Conservation (phyloP, 768 basidiomycete genomes). For the Mycena chlorophos region DNA sequence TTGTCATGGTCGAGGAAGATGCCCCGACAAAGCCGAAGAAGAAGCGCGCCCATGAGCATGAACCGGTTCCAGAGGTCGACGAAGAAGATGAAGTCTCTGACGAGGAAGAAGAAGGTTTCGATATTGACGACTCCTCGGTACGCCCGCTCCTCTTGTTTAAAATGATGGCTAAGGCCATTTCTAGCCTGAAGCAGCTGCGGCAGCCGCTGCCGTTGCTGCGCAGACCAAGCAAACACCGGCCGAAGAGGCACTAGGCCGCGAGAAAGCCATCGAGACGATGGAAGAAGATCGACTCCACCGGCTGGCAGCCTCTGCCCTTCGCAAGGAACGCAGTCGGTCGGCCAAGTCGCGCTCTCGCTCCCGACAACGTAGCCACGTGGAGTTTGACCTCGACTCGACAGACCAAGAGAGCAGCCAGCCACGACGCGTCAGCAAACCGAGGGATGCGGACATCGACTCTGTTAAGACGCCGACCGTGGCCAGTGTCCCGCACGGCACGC, state of each 20-base stretch:
- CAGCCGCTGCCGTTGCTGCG: conserved; percentile 21
- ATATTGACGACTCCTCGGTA: conserved; percentile 94
- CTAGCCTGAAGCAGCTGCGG: conserved; percentile 46
- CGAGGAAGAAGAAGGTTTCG: conserved; percentile 69
- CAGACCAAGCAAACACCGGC: conserved; percentile 19
- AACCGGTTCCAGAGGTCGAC: conserved; percentile 33
- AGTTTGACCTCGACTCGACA: conserved; percentile 42
- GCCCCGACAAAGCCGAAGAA: conserved; percentile 50
- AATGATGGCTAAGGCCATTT: too few relatives aligned
- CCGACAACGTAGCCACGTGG: conserved; percentile 62
- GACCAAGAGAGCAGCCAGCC: conserved; percentile 47
- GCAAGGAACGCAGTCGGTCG: conserved; percentile 34
- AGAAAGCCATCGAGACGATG: conserved; percentile 32
- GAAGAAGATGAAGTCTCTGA: conserved; percentile 49
- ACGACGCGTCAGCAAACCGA: conserved; percentile 51
- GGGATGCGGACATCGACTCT: conserved; percentile 55
- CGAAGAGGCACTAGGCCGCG: conserved; percentile 25
- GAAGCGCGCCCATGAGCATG: conserved; percentile 22
- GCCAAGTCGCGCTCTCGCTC: conserved; percentile 50
- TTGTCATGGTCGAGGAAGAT: conserved; percentile 91
- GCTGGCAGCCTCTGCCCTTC: conserved; percentile 34
- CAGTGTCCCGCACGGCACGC: conserved; percentile 30
- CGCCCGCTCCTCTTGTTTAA: too few relatives aligned
- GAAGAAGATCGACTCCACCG: conserved; percentile 31
- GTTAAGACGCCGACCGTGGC: conserved; percentile 63